Evolutionary conservation across 169 alveolate species (phyloP).

Genomic region (Cryptosporidium felis): DNA sequence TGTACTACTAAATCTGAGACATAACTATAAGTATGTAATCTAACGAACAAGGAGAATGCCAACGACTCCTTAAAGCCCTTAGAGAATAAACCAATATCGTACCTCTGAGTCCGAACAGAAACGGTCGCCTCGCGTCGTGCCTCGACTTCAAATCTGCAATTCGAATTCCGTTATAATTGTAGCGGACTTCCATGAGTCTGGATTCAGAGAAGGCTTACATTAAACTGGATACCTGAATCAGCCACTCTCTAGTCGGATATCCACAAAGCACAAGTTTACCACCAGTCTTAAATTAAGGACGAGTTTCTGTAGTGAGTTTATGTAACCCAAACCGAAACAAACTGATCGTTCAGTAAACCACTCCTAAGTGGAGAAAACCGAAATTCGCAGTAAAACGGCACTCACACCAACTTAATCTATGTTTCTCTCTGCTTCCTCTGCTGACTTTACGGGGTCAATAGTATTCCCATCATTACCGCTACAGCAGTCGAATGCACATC

Average conservation of each 20-base stretch:
- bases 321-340: too few relatives aligned
- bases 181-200: neutral
- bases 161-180: too few relatives aligned
- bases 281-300: neutral
- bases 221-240: neutral
- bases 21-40: conserved; percentile 4
- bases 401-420: neutral
- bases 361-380: neutral
- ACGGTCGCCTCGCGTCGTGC: neutral
- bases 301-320: neutral
- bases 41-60: neutral
- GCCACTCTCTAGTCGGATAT: neutral
- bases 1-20: conserved; percentile 3
- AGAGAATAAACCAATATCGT: neutral
- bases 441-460: conserved; percentile 4
- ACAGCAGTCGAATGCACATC: neutral
- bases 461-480: neutral
- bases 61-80: conserved; percentile 7
- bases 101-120: neutral
- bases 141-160: neutral
- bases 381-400: neutral
- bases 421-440: neutral
- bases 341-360: neutral
- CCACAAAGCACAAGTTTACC: neutral
- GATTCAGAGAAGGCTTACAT: neutral